Percentiles rank a stretch among this genome's conserved stretches.
phyloP scores from a whole-genome alignment of 2,329 filamentous ascomycete genomes.

The Venturia aucupariae region DNA sequence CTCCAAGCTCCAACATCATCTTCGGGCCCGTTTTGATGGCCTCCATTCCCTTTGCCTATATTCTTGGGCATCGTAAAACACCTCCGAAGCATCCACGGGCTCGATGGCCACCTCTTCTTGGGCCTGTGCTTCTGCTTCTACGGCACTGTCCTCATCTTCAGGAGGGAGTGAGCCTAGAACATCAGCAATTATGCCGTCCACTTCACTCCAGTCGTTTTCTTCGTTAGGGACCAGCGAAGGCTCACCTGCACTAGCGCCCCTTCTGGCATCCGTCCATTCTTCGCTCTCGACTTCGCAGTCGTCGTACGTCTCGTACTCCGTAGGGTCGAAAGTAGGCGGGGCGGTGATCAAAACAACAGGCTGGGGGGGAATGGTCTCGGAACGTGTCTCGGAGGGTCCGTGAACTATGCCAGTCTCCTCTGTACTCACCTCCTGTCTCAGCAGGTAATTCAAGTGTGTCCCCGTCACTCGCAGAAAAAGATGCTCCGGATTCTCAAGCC shows the following conservation, averaged over 20 bases:
- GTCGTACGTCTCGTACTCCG: neutral
- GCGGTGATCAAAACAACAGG: neutral
- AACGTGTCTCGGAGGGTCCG: neutral
- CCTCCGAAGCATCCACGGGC: neutral
- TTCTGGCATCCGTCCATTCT: neutral
- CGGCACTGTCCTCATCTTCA: neutral
- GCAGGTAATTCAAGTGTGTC: no score
- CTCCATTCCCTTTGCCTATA: neutral
- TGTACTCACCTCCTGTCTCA: neutral
- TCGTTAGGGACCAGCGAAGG: neutral
- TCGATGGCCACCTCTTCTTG: constrained; percentile 1
- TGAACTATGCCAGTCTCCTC: neutral
- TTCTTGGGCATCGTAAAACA: neutral
- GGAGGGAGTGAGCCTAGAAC: neutral
- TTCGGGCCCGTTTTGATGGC: neutral
- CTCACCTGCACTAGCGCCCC: neutral
- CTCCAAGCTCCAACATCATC: neutral
- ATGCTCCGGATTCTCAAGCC: constrained; percentile 21
- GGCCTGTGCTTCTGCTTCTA: neutral
- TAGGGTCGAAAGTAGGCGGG: neutral
- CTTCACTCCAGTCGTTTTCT: neutral
- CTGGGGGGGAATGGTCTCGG: neutral
- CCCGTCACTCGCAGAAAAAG: neutral
- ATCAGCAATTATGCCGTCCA: neutral
- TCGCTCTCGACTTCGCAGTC: neutral